These are phyloP conservation scores for Poronia punctata DNA, from an alignment of 495 filamentous ascomycete genomes.

Conservation along the genomic window DNA sequence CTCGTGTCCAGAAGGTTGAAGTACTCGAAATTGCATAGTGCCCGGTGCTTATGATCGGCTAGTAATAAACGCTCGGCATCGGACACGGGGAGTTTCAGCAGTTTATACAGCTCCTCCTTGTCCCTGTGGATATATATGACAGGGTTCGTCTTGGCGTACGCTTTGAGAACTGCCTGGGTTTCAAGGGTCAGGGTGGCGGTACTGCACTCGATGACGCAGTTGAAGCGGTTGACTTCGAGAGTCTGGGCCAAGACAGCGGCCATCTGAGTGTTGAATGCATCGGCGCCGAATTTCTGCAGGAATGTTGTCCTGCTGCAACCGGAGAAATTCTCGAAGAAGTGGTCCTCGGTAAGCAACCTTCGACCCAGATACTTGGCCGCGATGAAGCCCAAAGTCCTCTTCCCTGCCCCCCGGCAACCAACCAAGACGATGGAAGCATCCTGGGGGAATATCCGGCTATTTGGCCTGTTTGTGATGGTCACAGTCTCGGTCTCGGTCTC, in stretches of 20 bases:
- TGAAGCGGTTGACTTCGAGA: constrained; percentile 54
- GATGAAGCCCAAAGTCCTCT: constrained; percentile 70
- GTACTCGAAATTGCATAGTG: constrained; percentile 72
- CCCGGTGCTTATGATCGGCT: constrained; percentile 49
- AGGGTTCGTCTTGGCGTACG: constrained; percentile 57
- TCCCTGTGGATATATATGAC: constrained; percentile 70
- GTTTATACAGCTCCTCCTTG: constrained; percentile 54
- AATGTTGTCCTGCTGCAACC: constrained; percentile 56
- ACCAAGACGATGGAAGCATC: constrained; percentile 68
- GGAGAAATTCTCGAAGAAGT: constrained; percentile 60
- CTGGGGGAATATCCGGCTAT: constrained; percentile 45
- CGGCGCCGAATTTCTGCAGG: constrained; percentile 51
- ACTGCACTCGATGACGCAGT: constrained; percentile 67
- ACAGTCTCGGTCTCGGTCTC: constrained; percentile 12
- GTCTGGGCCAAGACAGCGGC: constrained; percentile 57
- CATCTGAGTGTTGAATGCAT: constrained; percentile 55
- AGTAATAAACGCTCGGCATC: constrained; percentile 48
- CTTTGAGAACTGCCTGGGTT: constrained; percentile 52
- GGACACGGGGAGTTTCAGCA: constrained; percentile 48
- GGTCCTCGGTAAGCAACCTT: constrained; percentile 64
- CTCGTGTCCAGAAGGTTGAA: constrained; percentile 59
- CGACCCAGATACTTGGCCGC: constrained; percentile 64
- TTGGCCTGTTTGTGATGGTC: constrained; percentile 22
- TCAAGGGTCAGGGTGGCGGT: constrained; percentile 45
- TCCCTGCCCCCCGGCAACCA: constrained; percentile 68